Conservation (phyloP, 2,329 filamentous ascomycete species). For the Phialophora expanda region DNA sequence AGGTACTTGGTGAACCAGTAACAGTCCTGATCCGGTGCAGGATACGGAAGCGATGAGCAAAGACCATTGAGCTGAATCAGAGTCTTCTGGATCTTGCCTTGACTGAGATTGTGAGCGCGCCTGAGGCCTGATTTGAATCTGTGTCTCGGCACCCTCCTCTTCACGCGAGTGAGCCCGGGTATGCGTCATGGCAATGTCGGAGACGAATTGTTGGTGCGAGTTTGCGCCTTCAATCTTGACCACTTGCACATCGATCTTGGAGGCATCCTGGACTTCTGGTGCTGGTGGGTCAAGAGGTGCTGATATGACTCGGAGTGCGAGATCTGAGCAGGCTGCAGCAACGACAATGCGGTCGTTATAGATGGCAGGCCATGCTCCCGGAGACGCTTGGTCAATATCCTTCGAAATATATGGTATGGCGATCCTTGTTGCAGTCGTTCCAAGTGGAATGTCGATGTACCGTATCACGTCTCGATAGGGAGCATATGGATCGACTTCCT, state of each 20-base stretch:
- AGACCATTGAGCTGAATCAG: conserved; percentile 46
- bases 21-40: conserved; percentile 50
- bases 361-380: conserved; percentile 52
- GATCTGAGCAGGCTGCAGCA: conserved; percentile 62
- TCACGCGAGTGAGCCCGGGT: conserved; percentile 44
- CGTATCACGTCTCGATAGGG: conserved; percentile 62
- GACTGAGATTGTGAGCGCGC: conserved; percentile 38
- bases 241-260: conserved; percentile 53
- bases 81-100: conserved; percentile 27
- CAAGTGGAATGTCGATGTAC: conserved; percentile 61
- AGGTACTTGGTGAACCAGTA: conserved; percentile 53
- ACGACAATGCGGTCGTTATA: conserved; percentile 59
- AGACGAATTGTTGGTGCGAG: conserved; percentile 58
- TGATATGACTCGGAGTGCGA: conserved; percentile 60
- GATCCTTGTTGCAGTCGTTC: conserved; percentile 59
- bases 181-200: conserved; percentile 60
- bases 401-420: conserved; percentile 52
- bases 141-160: conserved; percentile 43
- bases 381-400: conserved; percentile 40
- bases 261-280: conserved; percentile 45
- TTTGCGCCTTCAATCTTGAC: conserved; percentile 54
- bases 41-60: conserved; percentile 55
- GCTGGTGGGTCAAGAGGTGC: conserved; percentile 61
- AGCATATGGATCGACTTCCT: conserved; percentile 62
- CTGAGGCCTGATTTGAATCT: conserved; percentile 43